Evolutionary conservation across 176 grass and related monocot species (phyloP), one percentile per base, ranked within the genome.

Genomic region (Raddia distichophylla): DNA sequence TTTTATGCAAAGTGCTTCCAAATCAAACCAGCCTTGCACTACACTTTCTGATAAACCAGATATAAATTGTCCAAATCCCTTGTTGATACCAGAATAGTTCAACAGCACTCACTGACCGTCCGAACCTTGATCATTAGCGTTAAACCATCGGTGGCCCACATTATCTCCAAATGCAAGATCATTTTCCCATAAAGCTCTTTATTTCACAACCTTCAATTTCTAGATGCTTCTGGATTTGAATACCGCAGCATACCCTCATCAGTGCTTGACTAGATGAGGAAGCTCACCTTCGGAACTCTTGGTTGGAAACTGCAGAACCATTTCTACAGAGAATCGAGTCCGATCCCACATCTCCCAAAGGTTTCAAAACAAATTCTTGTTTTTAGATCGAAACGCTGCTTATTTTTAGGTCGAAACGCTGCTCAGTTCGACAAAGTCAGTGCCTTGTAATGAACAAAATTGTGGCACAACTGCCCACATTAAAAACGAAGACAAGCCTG

Each of bases 401-500:
- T 27, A 71, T 32, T 54, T 3, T 35, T 58, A 43, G 60, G 42
- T 11, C 11, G 37, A 64, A 58, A 60, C 67, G 58, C 44, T 72
- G 43, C 51, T 60, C n/a, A 82, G 50, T 33, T 50, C 64, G 40
- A 89, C 42, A 17, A 51, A 84, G 65, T 50, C 71, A 64, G 58
- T 37, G 2, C 3, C 57, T 49, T 48, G 16, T 8, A 40, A 7
- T 60, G 10, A 79, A 54, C 8, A 43, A 57, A 74, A 75, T 46
- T 69, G 19, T 73, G 69, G 60, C 20, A 63, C 17, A 1, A 17
- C 1, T 4, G 2, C 58, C 55, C 57, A 16, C 52, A 48, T 48
- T 27, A 27, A 27, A 27, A 27, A 27, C 27, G 27, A 27, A 27
- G 27, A 27, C 27, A 27, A 27, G 27, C 27, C 27, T 40, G 50